These are phyloP conservation scores for Ascochyta rabiei DNA, from an alignment of 2,329 filamentous ascomycete genomes.

Conservation along the genomic window DNA sequence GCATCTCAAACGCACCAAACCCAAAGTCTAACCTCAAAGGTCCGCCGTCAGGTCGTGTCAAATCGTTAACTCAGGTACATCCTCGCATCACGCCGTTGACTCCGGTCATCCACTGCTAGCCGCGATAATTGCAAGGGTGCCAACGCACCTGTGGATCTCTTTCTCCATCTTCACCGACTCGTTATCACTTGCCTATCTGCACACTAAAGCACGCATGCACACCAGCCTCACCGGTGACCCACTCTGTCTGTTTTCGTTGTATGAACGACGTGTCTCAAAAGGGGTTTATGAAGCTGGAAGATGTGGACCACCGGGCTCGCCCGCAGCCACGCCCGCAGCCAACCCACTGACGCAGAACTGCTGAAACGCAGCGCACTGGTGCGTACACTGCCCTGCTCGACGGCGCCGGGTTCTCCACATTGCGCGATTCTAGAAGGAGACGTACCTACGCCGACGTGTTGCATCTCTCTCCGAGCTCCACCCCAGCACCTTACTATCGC, in stretches of 20 bases:
- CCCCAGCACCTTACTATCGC: neutral
- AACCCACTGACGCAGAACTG: neutral
- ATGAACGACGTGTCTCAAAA: conserved; percentile 1
- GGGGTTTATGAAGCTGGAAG: neutral
- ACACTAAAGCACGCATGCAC: conserved; percentile 26
- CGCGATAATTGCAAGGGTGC: conserved; percentile 12
- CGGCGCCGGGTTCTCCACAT: neutral
- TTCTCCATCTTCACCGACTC: conserved; percentile 29
- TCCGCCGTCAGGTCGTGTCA: neutral
- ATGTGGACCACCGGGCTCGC: conserved; percentile 4
- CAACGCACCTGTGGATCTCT: conserved; percentile 18
- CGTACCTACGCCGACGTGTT: neutral
- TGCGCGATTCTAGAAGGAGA: neutral
- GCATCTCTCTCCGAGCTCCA: neutral
- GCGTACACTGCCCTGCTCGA: neutral
- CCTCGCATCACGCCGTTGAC: conserved; percentile 7
- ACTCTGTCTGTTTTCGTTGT: neutral
- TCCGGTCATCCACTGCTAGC: conserved; percentile 1
- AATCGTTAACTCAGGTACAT: conserved; percentile 8
- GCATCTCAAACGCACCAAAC: conserved; percentile 1
- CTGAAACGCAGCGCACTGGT: conserved; percentile 2
- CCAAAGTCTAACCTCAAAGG: too few relatives aligned
- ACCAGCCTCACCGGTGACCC: conserved; percentile 37
- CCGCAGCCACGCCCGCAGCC: conserved; percentile 8
- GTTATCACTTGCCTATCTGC: conserved; percentile 24